These are phyloP conservation scores for Wickerhamomyces subpelliculosus DNA, from an alignment of 805 yeast genomes.

Conservation along the genomic window DNA sequence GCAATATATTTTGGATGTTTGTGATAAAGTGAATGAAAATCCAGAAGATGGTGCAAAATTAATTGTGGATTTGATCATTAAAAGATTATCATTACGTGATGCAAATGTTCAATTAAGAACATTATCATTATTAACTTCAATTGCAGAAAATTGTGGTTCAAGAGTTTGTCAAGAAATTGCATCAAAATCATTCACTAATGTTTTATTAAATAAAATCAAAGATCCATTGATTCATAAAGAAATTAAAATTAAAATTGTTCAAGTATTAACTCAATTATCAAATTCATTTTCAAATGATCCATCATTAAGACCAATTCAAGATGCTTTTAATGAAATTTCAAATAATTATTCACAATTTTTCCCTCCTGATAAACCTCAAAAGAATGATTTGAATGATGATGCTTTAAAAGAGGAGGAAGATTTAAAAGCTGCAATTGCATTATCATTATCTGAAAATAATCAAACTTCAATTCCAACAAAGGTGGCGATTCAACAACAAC, in stretches of 20 bases:
- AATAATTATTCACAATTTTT: constrained; percentile 31
- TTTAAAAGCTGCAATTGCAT: constrained; percentile 63
- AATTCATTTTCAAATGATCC: constrained; percentile 67
- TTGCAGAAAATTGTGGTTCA: constrained; percentile 76
- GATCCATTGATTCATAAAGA: constrained; percentile 55
- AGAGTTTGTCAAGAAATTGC: constrained; percentile 58
- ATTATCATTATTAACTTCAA: constrained; percentile 45
- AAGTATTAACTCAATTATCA: constrained; percentile 61
- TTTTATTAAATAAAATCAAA: constrained; percentile 41
- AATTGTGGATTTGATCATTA: constrained; percentile 38
- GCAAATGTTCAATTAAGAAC: constrained; percentile 64
- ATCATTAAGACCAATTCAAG: constrained; percentile 62
- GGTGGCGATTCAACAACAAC: constrained; percentile 3
- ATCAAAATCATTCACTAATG: constrained; percentile 43
- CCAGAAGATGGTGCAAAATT: constrained; percentile 47
- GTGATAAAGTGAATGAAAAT: constrained; percentile 56
- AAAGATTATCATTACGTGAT: constrained; percentile 43
- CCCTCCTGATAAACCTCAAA: constrained; percentile 54
- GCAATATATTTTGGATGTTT: constrained; percentile 55
- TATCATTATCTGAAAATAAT: constrained; percentile 41
- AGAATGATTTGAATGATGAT: constrained; percentile 40
- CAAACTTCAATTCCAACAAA: constrained; percentile 3
- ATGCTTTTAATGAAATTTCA: constrained; percentile 46
- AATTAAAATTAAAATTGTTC: constrained; percentile 59
- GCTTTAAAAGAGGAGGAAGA: constrained; percentile 68